These are phyloP conservation scores for Dissoconium aciculare DNA, from an alignment of 2,329 filamentous ascomycete genomes.

Conservation along the genomic window DNA sequence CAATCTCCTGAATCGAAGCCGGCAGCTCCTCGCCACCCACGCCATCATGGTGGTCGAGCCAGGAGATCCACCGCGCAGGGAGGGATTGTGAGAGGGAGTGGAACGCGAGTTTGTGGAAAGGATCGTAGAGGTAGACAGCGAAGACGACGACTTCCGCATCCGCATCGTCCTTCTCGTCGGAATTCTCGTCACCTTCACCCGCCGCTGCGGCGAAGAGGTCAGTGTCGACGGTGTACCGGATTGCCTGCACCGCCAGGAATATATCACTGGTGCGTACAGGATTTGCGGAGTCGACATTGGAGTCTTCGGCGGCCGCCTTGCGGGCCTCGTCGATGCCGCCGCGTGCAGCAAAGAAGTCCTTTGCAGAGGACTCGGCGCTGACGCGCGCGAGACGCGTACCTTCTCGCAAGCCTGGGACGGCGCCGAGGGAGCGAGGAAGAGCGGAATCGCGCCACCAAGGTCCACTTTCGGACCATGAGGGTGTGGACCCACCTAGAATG, in stretches of 20 bases:
- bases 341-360: conserved; percentile 63
- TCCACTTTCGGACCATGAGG: conserved; percentile 73
- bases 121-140: conserved; percentile 69
- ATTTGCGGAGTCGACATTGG: conserved; percentile 67
- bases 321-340: conserved; percentile 73
- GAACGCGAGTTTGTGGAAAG: conserved; percentile 82
- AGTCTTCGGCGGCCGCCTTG: conserved; percentile 62
- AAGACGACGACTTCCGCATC: conserved; percentile 52
- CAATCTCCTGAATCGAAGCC: conserved; percentile 73
- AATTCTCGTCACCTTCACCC: conserved; percentile 5
- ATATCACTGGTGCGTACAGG: conserved; percentile 87
- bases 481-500: conserved; percentile 24
- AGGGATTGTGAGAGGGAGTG: conserved; percentile 67
- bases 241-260: conserved; percentile 87
- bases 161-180: conserved; percentile 34
- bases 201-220: conserved; percentile 43
- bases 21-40: conserved; percentile 45
- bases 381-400: conserved; percentile 85
- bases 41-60: conserved; percentile 51
- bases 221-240: conserved; percentile 48
- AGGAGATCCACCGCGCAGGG: conserved; percentile 73
- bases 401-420: conserved; percentile 66
- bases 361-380: conserved; percentile 73
- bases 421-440: conserved; percentile 55
- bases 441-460: conserved; percentile 75